Percentiles rank a stretch among this genome's conserved stretches.
phyloP scores from a whole-genome alignment of 495 filamentous ascomycete genomes.

The Letharia columbiana region DNA sequence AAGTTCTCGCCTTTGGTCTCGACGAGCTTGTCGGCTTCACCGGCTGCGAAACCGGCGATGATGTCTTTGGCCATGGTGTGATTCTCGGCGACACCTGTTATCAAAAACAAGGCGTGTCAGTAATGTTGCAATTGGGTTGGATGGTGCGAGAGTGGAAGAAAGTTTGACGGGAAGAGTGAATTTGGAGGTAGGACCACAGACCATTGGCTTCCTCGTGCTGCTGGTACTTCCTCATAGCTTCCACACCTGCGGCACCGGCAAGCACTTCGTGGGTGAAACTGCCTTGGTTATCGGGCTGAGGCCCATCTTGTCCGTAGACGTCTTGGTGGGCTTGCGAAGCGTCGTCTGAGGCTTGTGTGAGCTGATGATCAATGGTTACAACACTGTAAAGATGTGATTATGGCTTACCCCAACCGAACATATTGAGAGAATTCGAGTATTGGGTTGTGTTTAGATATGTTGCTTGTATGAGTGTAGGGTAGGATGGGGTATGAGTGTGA shows the following conservation, averaged over 20 bases:
- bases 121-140: background rate
- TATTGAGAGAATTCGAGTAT: background rate
- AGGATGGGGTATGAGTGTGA: too few species aligned
- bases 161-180: too few species aligned
- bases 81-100: constrained; percentile 49
- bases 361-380: background rate
- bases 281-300: constrained; percentile 37
- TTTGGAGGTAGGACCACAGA: constrained; percentile 25
- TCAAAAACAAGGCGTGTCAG: background rate
- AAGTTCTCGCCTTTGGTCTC: constrained; percentile 67
- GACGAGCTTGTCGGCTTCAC: constrained; percentile 62
- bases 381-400: background rate
- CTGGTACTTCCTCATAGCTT: constrained; percentile 66
- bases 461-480: background rate
- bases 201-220: constrained; percentile 54
- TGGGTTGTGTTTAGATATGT: background rate
- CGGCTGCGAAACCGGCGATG: constrained; percentile 57
- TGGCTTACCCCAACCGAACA: constrained; percentile 11
- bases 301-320: constrained; percentile 10
- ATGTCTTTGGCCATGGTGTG: constrained; percentile 66
- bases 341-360: constrained; percentile 5
- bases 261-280: constrained; percentile 58
- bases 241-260: constrained; percentile 62
- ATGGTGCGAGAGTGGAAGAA: too few species aligned
- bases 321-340: constrained; percentile 10